Evolutionary conservation across 257 asterid genomes (phyloP).

Genomic region (Voacanga thouarsii): DNA sequence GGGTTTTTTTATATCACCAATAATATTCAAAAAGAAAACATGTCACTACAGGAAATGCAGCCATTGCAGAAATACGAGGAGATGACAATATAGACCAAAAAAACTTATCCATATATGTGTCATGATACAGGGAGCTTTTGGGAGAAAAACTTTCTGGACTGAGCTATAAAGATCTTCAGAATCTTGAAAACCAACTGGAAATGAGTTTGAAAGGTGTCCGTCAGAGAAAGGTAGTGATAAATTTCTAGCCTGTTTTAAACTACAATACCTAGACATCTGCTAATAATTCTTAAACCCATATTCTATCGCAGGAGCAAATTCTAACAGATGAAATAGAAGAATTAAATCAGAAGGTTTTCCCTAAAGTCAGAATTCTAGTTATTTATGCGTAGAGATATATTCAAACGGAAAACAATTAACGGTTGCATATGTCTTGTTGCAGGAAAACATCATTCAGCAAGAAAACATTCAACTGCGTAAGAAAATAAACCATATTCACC

Average conservation of each 20-base stretch:
- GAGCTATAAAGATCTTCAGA: slow-evolving; percentile 54
- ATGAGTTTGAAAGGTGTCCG: slow-evolving; percentile 53
- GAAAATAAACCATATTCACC: slow-evolving; percentile 38
- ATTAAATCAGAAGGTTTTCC: slow-evolving; percentile 45
- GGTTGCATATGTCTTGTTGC: slow-evolving; percentile 14
- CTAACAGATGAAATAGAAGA: slow-evolving; percentile 52
- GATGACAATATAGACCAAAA: no score
- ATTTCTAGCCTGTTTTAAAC: background rate
- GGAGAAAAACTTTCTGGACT: slow-evolving; percentile 71
- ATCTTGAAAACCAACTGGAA: slow-evolving; percentile 54
- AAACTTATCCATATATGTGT: background rate
- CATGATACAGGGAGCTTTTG: slow-evolving; percentile 48
- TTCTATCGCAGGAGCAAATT: slow-evolving; percentile 45
- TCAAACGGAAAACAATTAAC: background rate
- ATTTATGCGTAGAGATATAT: background rate
- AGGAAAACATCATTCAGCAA: slow-evolving; percentile 49
- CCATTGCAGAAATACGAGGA: no score
- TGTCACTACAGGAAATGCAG: no score
- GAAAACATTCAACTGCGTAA: slow-evolving; percentile 51
- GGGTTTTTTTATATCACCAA: no score
- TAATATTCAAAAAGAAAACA: no score
- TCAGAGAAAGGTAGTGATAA: slow-evolving; percentile 34
- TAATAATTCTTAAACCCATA: slow-evolving; percentile 9
- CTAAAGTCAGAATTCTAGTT: slow-evolving; percentile 9
- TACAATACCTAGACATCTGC: background rate